These are phyloP conservation scores for Pelargonium exstipulatum DNA, from an alignment of 441 rosid species.

Conservation along the genomic window DNA sequence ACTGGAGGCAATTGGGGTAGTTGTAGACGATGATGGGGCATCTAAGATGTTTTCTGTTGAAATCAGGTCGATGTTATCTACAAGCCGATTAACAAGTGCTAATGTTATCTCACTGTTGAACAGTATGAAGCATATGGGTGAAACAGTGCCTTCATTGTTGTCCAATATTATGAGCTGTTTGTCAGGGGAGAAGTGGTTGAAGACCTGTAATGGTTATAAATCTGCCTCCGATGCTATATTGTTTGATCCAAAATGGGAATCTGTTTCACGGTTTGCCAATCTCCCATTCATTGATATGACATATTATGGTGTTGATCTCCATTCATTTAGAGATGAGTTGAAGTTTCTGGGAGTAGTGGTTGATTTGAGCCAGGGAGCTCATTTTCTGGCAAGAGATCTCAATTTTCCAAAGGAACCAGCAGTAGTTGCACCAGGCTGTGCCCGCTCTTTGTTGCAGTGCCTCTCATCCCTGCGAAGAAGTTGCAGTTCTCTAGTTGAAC, in stretches of 20 bases:
- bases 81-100: not conserved
- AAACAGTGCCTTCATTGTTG: not conserved
- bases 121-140: not conserved
- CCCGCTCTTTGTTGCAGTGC: not conserved
- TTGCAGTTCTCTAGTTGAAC: not conserved
- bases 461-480: not conserved
- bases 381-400: not conserved
- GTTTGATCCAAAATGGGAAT: not conserved
- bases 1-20: not conserved
- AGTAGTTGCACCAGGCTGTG: not conserved
- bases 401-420: not conserved
- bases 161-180: not conserved
- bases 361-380: not conserved
- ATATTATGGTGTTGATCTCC: not conserved
- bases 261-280: not conserved
- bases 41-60: not conserved
- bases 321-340: no score
- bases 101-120: not conserved
- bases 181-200: not conserved
- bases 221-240: not conserved
- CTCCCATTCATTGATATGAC: not conserved
- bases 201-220: not conserved
- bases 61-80: not conserved
- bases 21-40: not conserved
- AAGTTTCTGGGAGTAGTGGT: not conserved